Evolutionary conservation across 805 yeast species (phyloP).

Genomic region (Blastobotrys attinorum): DNA sequence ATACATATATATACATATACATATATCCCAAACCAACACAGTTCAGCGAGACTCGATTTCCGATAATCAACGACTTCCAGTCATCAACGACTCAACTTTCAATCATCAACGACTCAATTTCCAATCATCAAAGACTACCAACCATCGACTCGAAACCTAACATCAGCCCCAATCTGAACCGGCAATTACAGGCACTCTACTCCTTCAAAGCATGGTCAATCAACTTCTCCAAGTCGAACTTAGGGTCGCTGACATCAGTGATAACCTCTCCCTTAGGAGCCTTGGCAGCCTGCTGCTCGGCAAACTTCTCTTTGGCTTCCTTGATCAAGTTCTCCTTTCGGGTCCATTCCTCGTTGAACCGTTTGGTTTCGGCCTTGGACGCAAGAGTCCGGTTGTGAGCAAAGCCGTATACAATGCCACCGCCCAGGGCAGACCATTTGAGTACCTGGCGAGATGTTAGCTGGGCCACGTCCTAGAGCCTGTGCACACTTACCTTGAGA

Average conservation of each 20-base stretch:
- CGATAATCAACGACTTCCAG: too few species aligned
- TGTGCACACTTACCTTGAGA: constrained; percentile 15
- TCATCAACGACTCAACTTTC: too few species aligned
- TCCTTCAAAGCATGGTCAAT: constrained; percentile 21
- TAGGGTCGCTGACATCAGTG: constrained; percentile 77
- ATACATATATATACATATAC: too few species aligned
- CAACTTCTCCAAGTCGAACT: constrained; percentile 64
- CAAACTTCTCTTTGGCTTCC: constrained; percentile 86
- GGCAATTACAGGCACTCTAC: background rate
- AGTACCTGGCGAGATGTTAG: constrained; percentile 46
- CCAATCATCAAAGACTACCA: too few species aligned
- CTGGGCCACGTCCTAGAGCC: background rate
- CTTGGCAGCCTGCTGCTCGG: constrained; percentile 44
- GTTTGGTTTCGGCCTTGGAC: constrained; percentile 48
- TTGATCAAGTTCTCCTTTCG: constrained; percentile 67
- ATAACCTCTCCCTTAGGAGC: constrained; percentile 31
- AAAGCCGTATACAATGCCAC: constrained; percentile 86
- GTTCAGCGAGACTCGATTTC: too few species aligned
- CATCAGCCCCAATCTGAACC: too few species aligned
- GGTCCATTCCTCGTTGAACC: constrained; percentile 50
- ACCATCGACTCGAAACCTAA: too few species aligned
- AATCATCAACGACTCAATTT: too few species aligned
- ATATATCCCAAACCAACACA: too few species aligned
- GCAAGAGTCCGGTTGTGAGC: constrained; percentile 69
- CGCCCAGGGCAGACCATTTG: constrained; percentile 86